phyloP scores from a whole-genome alignment of 2,329 filamentous ascomycete genomes.

The Arthrobotrys iridis region DNA sequence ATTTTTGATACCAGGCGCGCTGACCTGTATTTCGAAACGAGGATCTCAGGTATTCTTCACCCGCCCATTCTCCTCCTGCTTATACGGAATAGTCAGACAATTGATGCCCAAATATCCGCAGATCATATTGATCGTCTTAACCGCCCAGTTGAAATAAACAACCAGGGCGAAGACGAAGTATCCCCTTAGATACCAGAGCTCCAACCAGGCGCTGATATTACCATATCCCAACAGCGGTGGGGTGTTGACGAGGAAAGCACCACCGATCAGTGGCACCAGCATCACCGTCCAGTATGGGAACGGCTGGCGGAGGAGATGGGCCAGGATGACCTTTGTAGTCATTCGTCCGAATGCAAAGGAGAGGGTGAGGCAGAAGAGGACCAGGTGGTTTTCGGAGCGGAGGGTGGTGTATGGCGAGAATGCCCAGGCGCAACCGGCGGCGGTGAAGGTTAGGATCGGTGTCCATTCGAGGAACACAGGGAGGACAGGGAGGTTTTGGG shows the following conservation, averaged over 20 bases:
- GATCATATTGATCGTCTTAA: constrained; percentile 87
- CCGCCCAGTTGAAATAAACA: constrained; percentile 94
- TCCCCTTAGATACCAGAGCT: constrained; percentile 81
- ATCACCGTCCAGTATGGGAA: constrained; percentile 98
- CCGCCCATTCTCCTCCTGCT: constrained; percentile 63
- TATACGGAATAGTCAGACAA: constrained; percentile 82
- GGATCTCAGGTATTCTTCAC: constrained; percentile 34
- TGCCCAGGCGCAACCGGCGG: constrained; percentile 81
- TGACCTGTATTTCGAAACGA: too few relatives aligned
- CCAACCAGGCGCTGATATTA: constrained; percentile 71
- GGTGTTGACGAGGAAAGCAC: constrained; percentile 83
- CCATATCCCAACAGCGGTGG: constrained; percentile 75
- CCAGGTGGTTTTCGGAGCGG: constrained; percentile 83
- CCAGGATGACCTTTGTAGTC: constrained; percentile 98
- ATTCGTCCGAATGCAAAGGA: constrained; percentile 97
- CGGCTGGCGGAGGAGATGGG: constrained; percentile 89
- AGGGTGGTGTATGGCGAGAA: constrained; percentile 88
- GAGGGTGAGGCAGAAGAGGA: constrained; percentile 91
- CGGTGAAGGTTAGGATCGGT: constrained; percentile 83
- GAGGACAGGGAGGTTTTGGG: constrained; percentile 76
- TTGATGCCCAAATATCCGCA: constrained; percentile 93
- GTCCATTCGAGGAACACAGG: constrained; percentile 94
- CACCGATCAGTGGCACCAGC: constrained; percentile 84
- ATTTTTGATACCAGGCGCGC: not conserved
- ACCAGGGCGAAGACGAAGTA: constrained; percentile 85